phyloP scores from a whole-genome alignment of 441 rosid species.

The Populus hybrid region DNA sequence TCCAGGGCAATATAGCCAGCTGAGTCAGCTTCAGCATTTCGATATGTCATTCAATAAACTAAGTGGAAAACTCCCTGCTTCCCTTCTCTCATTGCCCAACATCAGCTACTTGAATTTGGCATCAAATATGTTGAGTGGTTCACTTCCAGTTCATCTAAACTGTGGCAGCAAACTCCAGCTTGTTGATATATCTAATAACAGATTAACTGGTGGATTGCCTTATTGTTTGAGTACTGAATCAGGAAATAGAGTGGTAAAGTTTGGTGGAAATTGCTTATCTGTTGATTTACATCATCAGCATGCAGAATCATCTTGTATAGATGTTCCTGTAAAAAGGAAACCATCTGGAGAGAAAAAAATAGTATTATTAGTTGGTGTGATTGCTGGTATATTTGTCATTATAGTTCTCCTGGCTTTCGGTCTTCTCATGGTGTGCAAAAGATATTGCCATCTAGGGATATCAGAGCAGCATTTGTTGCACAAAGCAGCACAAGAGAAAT shows the following conservation, averaged over 20 bases:
- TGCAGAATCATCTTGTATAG: slow-evolving; percentile 48
- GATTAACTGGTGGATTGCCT: slow-evolving; percentile 59
- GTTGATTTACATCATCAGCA: slow-evolving; percentile 41
- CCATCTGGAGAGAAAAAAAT: slow-evolving; percentile 34
- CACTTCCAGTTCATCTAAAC: slow-evolving; percentile 40
- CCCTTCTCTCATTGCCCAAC: slow-evolving; percentile 49
- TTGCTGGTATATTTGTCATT: slow-evolving; percentile 34
- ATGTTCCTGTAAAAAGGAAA: slow-evolving; percentile 27
- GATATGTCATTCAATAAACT: slow-evolving; percentile 46
- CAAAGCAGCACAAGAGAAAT: slow-evolving; percentile 42
- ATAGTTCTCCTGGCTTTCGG: slow-evolving; percentile 38
- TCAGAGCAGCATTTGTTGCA: slow-evolving; percentile 55
- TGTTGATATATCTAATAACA: slow-evolving; percentile 59
- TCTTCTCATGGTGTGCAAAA: slow-evolving; percentile 37
- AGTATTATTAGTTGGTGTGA: slow-evolving; percentile 41
- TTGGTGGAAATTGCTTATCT: slow-evolving; percentile 65
- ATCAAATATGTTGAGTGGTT: slow-evolving; percentile 51
- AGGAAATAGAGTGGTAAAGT: slow-evolving; percentile 26
- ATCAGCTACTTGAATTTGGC: slow-evolving; percentile 56
- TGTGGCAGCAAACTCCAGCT: slow-evolving; percentile 57
- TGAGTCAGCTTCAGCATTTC: slow-evolving; percentile 37
- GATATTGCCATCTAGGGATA: slow-evolving; percentile 32
- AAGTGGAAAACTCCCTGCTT: slow-evolving; percentile 34
- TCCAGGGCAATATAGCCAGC: slow-evolving; percentile 36
- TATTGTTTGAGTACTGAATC: slow-evolving; percentile 40